phyloP scores from a whole-genome alignment of 2,329 filamentous ascomycete species.

The Canariomyces notabilis region DNA sequence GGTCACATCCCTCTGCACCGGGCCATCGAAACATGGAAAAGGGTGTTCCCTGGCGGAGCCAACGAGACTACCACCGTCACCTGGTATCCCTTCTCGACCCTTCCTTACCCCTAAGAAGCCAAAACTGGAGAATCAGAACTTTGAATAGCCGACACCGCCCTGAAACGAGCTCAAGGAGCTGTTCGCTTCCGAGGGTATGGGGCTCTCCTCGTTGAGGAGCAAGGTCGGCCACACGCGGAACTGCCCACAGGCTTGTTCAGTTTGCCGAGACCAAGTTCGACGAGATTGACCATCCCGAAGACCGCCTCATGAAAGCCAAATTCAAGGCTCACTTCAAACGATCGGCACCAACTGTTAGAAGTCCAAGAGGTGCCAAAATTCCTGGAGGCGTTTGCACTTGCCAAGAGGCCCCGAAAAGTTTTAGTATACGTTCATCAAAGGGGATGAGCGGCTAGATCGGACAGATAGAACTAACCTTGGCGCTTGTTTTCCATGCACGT shows the following conservation, averaged over 20 bases:
- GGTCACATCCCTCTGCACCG: slow-evolving; percentile 70
- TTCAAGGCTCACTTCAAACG: slow-evolving; percentile 65
- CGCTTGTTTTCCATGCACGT: not conserved
- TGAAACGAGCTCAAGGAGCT: slow-evolving; percentile 46
- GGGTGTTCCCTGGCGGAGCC: slow-evolving; percentile 51
- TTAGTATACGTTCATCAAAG: slow-evolving; percentile 7
- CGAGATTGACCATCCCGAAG: slow-evolving; percentile 54
- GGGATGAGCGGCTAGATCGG: slow-evolving; percentile 16
- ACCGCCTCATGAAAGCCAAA: slow-evolving; percentile 54
- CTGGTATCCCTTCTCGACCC: slow-evolving; percentile 79
- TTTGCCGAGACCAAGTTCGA: slow-evolving; percentile 51
- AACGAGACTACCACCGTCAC: slow-evolving; percentile 66
- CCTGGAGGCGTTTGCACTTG: slow-evolving; percentile 57
- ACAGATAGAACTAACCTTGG: not conserved
- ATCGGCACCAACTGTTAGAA: slow-evolving; percentile 60
- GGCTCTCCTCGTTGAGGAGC: slow-evolving; percentile 67
- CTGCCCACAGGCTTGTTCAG: slow-evolving; percentile 70
- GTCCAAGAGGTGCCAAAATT: slow-evolving; percentile 67
- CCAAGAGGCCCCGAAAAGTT: slow-evolving; percentile 29
- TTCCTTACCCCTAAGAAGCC: slow-evolving; percentile 49
- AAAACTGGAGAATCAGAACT: slow-evolving; percentile 41
- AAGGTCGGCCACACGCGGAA: slow-evolving; percentile 72
- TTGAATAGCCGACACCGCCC: slow-evolving; percentile 47
- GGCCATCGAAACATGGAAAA: slow-evolving; percentile 63
- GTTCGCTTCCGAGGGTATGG: slow-evolving; percentile 57